phyloP scores from a whole-genome alignment of 192 early-diverging fungal genomes.

The Haplosporangium gracile region DNA sequence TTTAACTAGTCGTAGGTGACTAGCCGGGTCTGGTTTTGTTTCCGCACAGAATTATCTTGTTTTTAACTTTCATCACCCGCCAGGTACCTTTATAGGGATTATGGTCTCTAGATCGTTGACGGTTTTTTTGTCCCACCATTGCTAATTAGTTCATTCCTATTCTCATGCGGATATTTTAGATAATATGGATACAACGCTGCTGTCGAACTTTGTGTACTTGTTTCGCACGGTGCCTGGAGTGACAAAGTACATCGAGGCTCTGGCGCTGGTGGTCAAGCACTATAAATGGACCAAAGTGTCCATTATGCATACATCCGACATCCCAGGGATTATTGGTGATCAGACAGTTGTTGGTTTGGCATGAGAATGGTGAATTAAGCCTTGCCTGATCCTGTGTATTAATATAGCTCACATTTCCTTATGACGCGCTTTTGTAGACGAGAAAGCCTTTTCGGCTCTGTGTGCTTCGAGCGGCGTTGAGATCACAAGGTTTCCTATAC shows the following conservation, averaged over 20 bases:
- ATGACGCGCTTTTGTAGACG: conserved; percentile 8
- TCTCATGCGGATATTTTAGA: conserved; percentile 13
- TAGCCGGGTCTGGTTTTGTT: too few relatives aligned
- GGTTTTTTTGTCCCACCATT: background rate
- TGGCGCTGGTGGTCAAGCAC: conserved; percentile 9
- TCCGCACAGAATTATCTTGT: too few relatives aligned
- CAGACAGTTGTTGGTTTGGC: background rate
- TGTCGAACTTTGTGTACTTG: conserved; percentile 21
- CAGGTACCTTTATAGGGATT: too few relatives aligned
- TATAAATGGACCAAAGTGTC: conserved; percentile 35
- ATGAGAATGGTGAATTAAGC: background rate
- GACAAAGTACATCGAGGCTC: background rate
- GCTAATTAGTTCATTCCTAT: background rate
- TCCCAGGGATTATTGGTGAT: conserved; percentile 32
- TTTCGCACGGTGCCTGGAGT: conserved; percentile 35
- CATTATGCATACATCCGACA: conserved; percentile 30
- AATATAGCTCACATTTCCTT: background rate
- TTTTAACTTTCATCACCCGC: background rate
- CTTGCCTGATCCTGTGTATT: background rate
- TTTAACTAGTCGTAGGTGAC: too few relatives aligned
- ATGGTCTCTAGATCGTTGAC: background rate
- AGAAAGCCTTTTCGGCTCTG: conserved; percentile 21
- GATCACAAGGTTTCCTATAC: conserved; percentile 10
- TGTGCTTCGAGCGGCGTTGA: conserved; percentile 1
- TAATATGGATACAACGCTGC: conserved; percentile 14